phyloP scores from a whole-genome alignment of 176 grass and related monocot species.

The Oryza meridionalis region DNA sequence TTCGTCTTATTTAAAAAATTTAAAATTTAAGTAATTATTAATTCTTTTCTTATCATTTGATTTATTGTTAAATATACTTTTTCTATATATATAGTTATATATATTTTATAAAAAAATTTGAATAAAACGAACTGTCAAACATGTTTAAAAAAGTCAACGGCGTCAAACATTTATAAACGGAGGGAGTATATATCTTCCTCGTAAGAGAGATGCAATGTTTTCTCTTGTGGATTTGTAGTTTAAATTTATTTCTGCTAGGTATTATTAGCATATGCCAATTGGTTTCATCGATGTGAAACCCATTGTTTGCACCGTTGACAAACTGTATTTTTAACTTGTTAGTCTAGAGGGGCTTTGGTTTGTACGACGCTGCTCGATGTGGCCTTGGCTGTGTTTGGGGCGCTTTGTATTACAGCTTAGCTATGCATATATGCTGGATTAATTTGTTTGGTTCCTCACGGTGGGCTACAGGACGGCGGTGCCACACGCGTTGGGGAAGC shows the following conservation, averaged over 20 bases:
- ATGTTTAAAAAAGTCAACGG: no score
- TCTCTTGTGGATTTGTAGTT: background rate
- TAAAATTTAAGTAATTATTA: no score
- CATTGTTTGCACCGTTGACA: conserved; percentile 10
- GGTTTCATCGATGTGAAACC: background rate
- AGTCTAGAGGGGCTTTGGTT: background rate
- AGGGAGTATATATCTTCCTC: no score
- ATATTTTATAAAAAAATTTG: no score
- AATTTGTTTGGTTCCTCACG: background rate
- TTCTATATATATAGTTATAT: no score
- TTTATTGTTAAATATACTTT: no score
- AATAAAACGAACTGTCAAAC: no score
- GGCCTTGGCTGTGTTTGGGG: background rate
- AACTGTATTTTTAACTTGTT: background rate
- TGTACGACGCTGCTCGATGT: background rate
- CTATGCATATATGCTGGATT: background rate
- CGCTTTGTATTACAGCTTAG: background rate
- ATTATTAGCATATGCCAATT: background rate
- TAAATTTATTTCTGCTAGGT: background rate
- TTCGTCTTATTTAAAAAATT: no score
- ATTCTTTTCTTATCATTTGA: no score
- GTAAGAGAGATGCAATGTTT: background rate
- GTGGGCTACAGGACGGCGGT: background rate
- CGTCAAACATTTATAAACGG: no score
- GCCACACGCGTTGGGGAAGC: background rate